phyloP scores from a whole-genome alignment of 176 grass and related monocot species.

The Puya raimondii region DNA sequence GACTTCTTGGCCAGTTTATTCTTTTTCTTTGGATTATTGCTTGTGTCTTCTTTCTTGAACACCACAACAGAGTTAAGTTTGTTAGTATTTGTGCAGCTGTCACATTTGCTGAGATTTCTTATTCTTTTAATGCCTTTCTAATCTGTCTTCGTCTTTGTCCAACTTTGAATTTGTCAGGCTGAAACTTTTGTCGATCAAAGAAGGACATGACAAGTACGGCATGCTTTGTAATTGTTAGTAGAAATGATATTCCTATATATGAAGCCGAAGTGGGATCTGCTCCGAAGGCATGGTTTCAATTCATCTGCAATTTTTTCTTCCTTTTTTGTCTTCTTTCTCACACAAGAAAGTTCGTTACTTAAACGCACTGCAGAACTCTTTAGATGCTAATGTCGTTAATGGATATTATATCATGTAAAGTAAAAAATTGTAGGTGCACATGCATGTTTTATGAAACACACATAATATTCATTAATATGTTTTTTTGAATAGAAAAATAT shows the following conservation, averaged over 20 bases:
- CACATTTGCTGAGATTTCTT: background rate
- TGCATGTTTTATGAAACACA: no score
- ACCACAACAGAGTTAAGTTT: background rate
- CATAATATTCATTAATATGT: no score
- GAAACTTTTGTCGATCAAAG: background rate
- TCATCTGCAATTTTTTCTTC: conserved; percentile 16
- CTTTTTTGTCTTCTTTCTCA: background rate
- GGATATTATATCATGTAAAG: no score
- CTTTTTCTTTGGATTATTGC: no score
- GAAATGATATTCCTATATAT: conserved; percentile 79
- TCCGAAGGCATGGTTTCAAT: conserved; percentile 25
- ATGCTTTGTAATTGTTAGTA: conserved; percentile 82
- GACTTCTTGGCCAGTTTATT: no score
- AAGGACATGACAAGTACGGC: conserved; percentile 62
- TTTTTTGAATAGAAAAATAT: no score
- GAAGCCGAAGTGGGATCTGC: conserved; percentile 79
- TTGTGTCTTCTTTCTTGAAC: background rate
- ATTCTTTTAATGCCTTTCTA: background rate
- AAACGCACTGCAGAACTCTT: no score
- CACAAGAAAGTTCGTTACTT: no score
- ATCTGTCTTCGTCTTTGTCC: background rate
- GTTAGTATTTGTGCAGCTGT: background rate
- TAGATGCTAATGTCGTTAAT: no score
- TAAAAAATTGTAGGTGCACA: no score
- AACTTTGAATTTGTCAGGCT: background rate